Conservation (phyloP, 2,329 filamentous ascomycete genomes). For the Chaetomium sp. region DNA sequence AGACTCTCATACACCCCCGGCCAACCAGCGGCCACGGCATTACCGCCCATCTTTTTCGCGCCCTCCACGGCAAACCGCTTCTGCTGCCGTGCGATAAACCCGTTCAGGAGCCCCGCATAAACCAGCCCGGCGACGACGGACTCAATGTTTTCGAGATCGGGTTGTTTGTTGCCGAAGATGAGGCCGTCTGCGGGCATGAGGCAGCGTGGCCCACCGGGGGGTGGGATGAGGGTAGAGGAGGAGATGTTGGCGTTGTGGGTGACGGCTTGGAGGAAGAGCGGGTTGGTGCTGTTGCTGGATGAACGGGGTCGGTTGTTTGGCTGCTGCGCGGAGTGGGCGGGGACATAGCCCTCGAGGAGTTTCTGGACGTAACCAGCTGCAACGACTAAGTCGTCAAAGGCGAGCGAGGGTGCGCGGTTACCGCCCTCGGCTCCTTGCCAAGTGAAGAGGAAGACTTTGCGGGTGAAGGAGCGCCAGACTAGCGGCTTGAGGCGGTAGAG, state of each 20-base stretch:
- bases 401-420: conserved; percentile 59
- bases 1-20: conserved; percentile 67
- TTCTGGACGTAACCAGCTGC: conserved; percentile 61
- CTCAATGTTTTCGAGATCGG: conserved; percentile 64
- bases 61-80: conserved; percentile 77
- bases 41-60: conserved; percentile 57
- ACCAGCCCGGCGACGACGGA: conserved; percentile 69
- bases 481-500: conserved; percentile 72
- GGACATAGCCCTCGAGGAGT: conserved; percentile 52
- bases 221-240: conserved; percentile 40
- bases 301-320: conserved; percentile 25
- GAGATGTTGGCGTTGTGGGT: conserved; percentile 36
- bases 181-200: conserved; percentile 53
- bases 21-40: conserved; percentile 62
- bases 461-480: conserved; percentile 75
- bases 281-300: conserved; percentile 38
- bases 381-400: conserved; percentile 60
- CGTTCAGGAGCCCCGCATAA: conserved; percentile 72
- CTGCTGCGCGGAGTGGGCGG: conserved; percentile 26
- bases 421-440: conserved; percentile 44
- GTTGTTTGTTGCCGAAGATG: conserved; percentile 56
- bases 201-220: conserved; percentile 39
- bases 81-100: conserved; percentile 73
- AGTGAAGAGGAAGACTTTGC: conserved; percentile 70
- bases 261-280: conserved; percentile 47